Base-by-base conservation (phyloP, 2,329 filamentous ascomycete species). In the Hypoxylon sp. region DNA sequence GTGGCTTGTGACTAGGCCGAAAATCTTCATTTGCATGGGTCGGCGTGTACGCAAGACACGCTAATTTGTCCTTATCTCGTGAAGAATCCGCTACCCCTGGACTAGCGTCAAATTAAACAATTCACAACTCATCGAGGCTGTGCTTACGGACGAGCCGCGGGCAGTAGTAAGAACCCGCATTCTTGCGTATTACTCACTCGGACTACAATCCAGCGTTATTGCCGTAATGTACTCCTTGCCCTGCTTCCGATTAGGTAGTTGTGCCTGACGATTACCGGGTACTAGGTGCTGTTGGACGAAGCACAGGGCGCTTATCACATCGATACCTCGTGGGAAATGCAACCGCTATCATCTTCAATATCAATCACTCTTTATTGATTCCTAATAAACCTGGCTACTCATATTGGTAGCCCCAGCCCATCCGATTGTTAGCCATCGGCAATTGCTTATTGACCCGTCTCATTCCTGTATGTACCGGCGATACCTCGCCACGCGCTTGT, bases 181-280 rank as follows among this genome's bases (percentile, higher is more conserved):
- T 40, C 37, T 35, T 54, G 11, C 42, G 7, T 55, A 22, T 57
- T 55, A 35, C 33, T 58, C 27, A 27, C 55, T 17, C 35, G 53
- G 35, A 62, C 33, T 58, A 56, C 30, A 68, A 31, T 49, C 30
- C 46, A 54, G 64, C 13, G 13, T 64, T 54, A 56, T 55, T 58
- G 48, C 50, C 35, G 57, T 30, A 49, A 61, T 44, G 27, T 46
- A 40, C 33, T 42, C 54, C 56, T 14, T 3, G 14, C n/a, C 7
- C 48, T 42, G 27, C 42, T 55, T 63, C 54, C 17, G 51, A 68
- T 61, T 35, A 27, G 55, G 71, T 60, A 73, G 35, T 30, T 51
- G 70, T 72, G 60, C 71, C 73, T 73, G 73, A 42, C 59, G 61
- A 72, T 71, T 58, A 64, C 27, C 25, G 5, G 25, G 25, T 27